These are phyloP conservation scores for Penicillium decumbens DNA, from an alignment of 2,329 filamentous ascomycete species.

Conservation along the genomic window DNA sequence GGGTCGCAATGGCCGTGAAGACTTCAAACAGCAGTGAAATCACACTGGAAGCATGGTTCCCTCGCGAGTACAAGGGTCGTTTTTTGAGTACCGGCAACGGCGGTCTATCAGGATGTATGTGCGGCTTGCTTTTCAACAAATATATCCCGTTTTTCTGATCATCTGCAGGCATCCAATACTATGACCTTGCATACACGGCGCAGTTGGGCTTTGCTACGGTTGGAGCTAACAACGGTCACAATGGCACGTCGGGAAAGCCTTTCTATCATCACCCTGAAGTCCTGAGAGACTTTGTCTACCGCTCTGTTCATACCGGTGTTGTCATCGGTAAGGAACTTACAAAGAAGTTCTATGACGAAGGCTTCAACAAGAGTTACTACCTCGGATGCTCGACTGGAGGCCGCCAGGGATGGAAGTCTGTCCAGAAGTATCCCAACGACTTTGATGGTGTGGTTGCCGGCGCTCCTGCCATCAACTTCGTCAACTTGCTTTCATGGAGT, in stretches of 20 bases:
- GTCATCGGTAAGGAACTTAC: constrained; percentile 41
- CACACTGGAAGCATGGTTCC: constrained; percentile 47
- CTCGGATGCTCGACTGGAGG: constrained; percentile 49
- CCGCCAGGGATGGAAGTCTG: constrained; percentile 46
- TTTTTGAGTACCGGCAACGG: constrained; percentile 50
- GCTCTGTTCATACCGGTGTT: constrained; percentile 41
- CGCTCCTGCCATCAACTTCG: constrained; percentile 43
- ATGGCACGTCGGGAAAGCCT: constrained; percentile 44
- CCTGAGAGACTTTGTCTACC: constrained; percentile 48
- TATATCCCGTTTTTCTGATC: neutral
- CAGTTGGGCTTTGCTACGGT: constrained; percentile 45
- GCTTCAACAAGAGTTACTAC: constrained; percentile 46
- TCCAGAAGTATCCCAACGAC: constrained; percentile 45
- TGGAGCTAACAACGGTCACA: constrained; percentile 50
- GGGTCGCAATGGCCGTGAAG: constrained; percentile 40
- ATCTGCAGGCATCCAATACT: constrained; percentile 42
- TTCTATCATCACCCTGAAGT: constrained; percentile 47
- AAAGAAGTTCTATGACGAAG: constrained; percentile 37
- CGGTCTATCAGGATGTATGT: constrained; percentile 46
- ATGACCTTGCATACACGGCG: constrained; percentile 43
- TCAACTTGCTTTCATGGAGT: constrained; percentile 44
- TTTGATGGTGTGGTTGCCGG: constrained; percentile 49
- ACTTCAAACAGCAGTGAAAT: constrained; percentile 46
- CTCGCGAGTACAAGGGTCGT: constrained; percentile 44
- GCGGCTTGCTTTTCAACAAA: neutral